A percentile compares a stretch with the other conserved stretches of the same genome.
phyloP scores from a whole-genome alignment of 306 rosid species.

The Medicago arabica region DNA sequence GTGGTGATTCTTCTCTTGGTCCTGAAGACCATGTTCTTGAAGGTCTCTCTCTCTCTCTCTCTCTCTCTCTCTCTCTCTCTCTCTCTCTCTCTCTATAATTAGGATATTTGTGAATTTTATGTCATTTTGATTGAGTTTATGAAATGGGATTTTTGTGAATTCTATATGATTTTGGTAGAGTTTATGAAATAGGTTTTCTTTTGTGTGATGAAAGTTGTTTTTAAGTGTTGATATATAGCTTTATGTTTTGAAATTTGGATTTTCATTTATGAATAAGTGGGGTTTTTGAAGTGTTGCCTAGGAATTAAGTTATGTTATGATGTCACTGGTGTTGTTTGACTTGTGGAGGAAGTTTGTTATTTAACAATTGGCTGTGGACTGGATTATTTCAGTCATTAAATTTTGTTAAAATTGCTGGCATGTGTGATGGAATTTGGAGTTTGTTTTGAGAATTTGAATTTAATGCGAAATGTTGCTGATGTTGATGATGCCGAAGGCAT shows the following conservation, averaged over 20 bases:
- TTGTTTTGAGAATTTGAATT: no score
- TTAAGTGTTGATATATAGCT: not conserved
- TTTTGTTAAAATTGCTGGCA: no score
- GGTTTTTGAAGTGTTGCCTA: no score
- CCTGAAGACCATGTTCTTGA: conserved; percentile 91
- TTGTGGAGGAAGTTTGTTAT: conserved; percentile 6
- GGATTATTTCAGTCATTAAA: not conserved
- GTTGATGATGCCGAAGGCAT: no score
- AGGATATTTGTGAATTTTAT: not conserved
- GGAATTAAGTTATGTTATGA: no score
- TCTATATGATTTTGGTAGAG: not conserved
- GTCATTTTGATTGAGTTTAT: conserved; percentile 6
- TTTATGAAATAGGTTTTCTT: conserved; percentile 23
- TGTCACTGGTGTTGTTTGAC: not conserved
- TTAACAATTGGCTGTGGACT: not conserved
- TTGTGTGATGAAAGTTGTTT: not conserved
- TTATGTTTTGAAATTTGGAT: no score
- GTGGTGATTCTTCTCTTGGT: conserved; percentile 86
- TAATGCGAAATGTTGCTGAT: no score
- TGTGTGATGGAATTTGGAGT: no score
- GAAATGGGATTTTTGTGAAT: conserved; percentile 1
- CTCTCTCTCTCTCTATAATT: not conserved
- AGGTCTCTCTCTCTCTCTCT: conserved; percentile 52
- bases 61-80: conserved; percentile 36
- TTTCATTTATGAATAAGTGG: no score